Evolutionary conservation across 2,329 filamentous ascomycete species (phyloP), one percentile per base, ranked within the genome.

Genomic region (Penicillium concentricum): DNA sequence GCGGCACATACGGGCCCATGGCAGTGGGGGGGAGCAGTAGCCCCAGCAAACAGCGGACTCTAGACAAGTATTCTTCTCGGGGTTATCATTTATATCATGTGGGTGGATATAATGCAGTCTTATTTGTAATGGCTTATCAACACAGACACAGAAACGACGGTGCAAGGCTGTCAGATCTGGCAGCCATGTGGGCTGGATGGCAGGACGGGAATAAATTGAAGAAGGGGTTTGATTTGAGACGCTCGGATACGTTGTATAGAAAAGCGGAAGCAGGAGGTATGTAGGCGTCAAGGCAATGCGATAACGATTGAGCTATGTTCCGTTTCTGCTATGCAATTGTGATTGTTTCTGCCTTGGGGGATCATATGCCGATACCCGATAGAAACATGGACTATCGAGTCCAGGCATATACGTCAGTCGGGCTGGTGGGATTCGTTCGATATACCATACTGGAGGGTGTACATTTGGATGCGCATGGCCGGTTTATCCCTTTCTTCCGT

Each of bases 1-100:
- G 61, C n/a, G 68, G 70, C 38, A 74, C 64, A 58, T 66, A 62
- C 38, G 63, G 64, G 61, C 67, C 64, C 68, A 70, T 70, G 56
- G 42, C 61, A 62, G 47, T 34, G 51, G 22, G 5, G 26, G 30
- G 15, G 20, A 47, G 9, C 20, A 39, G 26, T 15, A 37, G 12
- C 18, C 24, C 39, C 24, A 10, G 6, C 18, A 10, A 24, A 39
- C 7, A 13, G 35, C 5, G 15, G 16, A 32, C 2, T 18, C 15
- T 24, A 32, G 15, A 30, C 5, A 39, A 32, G 24, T 9, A 30
- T 6, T 12, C 26, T 48, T 20, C 26, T 32, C 8, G 42, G 32
- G 2, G 5, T 22, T 48, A 28, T 18, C 20, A 35, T 43, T 16
- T 26, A 41, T 41, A 26, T 24, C 20, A 35, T 24, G 38, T 44